Evolutionary conservation across 1,284 basidiomycete genomes (phyloP).

Genomic region (Puccinia sorghi): DNA sequence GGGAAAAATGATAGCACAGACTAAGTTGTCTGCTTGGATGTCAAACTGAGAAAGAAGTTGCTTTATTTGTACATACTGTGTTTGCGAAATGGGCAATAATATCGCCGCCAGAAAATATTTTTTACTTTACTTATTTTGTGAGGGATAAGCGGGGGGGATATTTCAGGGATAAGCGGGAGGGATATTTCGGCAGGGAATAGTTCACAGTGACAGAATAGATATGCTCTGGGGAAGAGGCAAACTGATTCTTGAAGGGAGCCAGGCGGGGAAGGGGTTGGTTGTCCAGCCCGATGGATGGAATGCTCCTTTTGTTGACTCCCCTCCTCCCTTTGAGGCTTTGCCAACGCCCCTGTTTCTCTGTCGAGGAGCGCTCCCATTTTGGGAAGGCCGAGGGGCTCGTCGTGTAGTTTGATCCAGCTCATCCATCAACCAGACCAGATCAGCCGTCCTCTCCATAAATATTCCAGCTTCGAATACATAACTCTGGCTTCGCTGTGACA

Average conservation of each 20-base stretch:
- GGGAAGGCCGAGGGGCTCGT: constrained; percentile 12
- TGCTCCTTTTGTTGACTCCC: constrained; percentile 8
- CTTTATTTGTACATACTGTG: background rate
- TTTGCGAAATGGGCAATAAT: constrained; percentile 1
- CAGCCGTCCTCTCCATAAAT: background rate
- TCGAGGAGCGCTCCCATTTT: constrained; percentile 16
- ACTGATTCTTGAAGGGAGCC: background rate
- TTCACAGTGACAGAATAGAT: too few relatives aligned
- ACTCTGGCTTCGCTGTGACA: constrained; percentile 18
- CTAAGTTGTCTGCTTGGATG: background rate
- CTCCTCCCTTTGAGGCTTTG: too few relatives aligned
- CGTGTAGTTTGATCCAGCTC: constrained; percentile 14
- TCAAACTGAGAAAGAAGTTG: background rate
- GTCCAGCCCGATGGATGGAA: too few relatives aligned
- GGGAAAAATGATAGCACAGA: too few relatives aligned
- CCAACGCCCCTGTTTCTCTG: constrained; percentile 22
- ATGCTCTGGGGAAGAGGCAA: background rate
- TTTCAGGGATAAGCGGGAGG: too few relatives aligned
- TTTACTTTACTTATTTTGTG: too few relatives aligned
- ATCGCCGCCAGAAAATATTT: background rate
- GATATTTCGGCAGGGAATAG: background rate
- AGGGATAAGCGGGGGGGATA: too few relatives aligned
- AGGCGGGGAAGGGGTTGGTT: too few relatives aligned
- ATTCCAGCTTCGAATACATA: background rate
- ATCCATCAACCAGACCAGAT: constrained; percentile 8